These are phyloP conservation scores for Guadua angustifolia DNA, from an alignment of 176 grass and related monocot genomes.

Conservation along the genomic window DNA sequence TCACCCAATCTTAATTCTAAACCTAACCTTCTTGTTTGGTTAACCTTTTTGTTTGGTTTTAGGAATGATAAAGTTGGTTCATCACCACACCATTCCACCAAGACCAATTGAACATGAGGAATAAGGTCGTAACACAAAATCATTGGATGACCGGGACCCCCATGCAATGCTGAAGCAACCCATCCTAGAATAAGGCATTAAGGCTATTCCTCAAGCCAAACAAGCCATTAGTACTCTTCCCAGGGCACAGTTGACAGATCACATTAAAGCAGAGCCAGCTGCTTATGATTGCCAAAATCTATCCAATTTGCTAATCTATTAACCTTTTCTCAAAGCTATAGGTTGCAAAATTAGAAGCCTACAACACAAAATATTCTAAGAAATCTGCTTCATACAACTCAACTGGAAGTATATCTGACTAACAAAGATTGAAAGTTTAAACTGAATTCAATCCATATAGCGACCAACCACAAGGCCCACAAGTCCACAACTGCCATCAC, in stretches of 20 bases:
- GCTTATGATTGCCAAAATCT: conserved; percentile 37
- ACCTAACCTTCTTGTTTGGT: conserved; percentile 1
- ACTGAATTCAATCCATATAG: conserved; percentile 8
- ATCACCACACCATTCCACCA: background rate
- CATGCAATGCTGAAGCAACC: background rate
- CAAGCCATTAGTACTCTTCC: conserved; percentile 18
- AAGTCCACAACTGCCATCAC: conserved; percentile 10
- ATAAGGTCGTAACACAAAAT: conserved; percentile 6
- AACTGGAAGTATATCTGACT: conserved; percentile 26
- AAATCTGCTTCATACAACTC: conserved; percentile 25
- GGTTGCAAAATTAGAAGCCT: conserved; percentile 7
- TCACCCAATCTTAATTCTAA: background rate
- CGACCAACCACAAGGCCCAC: conserved; percentile 17
- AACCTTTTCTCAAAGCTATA: background rate
- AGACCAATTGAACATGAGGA: conserved; percentile 1
- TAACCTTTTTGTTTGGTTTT: conserved; percentile 9
- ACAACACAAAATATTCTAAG: background rate
- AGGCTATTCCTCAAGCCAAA: conserved; percentile 12
- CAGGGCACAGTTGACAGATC: conserved; percentile 18
- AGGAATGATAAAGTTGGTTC: conserved; percentile 14
- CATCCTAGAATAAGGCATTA: conserved; percentile 35
- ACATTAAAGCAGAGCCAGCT: conserved; percentile 36
- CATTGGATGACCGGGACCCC: background rate
- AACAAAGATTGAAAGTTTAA: conserved; percentile 5
- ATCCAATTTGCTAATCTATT: background rate